phyloP scores from a whole-genome alignment of 805 yeast species.

The Cyberlindnera japonica region DNA sequence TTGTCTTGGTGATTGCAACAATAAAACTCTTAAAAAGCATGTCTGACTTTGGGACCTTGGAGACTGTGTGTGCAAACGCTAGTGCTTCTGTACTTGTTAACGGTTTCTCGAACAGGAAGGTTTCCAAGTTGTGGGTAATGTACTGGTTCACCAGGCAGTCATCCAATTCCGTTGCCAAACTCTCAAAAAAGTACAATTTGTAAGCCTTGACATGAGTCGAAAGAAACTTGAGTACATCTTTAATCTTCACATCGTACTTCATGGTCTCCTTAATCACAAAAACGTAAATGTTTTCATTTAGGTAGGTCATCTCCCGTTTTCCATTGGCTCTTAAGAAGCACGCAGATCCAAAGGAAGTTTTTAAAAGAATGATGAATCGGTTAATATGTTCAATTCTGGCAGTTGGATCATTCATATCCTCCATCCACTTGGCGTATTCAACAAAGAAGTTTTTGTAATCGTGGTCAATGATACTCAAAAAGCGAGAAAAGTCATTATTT shows the following conservation, averaged over 20 bases:
- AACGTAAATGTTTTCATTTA: constrained; percentile 14
- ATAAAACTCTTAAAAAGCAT: constrained; percentile 15
- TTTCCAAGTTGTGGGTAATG: constrained; percentile 24
- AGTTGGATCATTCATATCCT: not conserved
- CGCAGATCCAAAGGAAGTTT: constrained; percentile 18
- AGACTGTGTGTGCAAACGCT: constrained; percentile 14
- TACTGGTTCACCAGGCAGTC: constrained; percentile 8
- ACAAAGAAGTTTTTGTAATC: constrained; percentile 7
- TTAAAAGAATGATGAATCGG: constrained; percentile 15
- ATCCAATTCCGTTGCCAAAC: constrained; percentile 5
- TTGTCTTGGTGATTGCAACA: constrained; percentile 6
- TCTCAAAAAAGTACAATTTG: constrained; percentile 18
- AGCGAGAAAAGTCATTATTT: not conserved
- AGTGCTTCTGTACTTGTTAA: constrained; percentile 4
- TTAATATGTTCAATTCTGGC: constrained; percentile 16
- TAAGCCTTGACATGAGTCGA: constrained; percentile 15
- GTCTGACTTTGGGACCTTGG: constrained; percentile 9
- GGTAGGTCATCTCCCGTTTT: constrained; percentile 3
- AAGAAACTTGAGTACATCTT: constrained; percentile 19
- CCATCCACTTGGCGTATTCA: constrained; percentile 4
- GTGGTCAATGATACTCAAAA: not conserved
- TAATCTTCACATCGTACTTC: constrained; percentile 8
- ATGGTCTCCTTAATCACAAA: constrained; percentile 7
- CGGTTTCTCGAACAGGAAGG: constrained; percentile 17
- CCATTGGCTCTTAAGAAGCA: constrained; percentile 4